Evolutionary conservation across 768 basidiomycete genomes (phyloP), one percentile per base, ranked within the genome.

Genomic region (Rhodosporidiobolus odoratus): DNA sequence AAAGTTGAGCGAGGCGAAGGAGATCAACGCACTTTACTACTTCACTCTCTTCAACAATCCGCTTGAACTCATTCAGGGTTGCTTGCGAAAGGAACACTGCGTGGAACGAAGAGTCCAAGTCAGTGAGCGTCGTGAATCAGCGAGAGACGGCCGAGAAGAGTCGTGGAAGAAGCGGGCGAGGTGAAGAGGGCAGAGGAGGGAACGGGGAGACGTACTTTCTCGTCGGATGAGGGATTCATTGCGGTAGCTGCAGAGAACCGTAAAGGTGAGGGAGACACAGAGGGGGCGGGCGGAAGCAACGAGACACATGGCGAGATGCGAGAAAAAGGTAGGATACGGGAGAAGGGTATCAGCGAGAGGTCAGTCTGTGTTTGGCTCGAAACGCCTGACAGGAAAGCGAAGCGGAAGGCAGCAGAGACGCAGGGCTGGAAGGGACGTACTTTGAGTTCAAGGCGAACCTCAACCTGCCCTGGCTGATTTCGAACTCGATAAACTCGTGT

Each of bases 391-490:
- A n/a, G n/a, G n/a, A n/a, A n/a, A n/a, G 43, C 43, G 13, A 12
- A 12, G 21, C 43, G 13, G 13, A 12, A 43, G 13, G 12, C 43
- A 43, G 12, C 43, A 43, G 43, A 12, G 12, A 43, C 43, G 43
- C 12, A 43, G 43, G 43, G 43, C 12, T 12, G 13, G 43, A 43
- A 35, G 25, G 37, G n/a, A 45, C 73, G 34, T 25, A 76, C 75
- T 99, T 99, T 16, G 95, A 97, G 84, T 98, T 98, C 84, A 98
- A 95, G 71, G 96, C 96, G 80, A 98, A 99, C 75, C 96, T 86
- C 65, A 98, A 85, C 74, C 95, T 88, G 47, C 95, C 95, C 82
- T 94, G 91, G 21, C 91, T 89, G 82, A 97, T 97, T 80, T 98
- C 95, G 77, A 98, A 99, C 80, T 99, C 95, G 56, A 99, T 56